Evolutionary conservation across 805 yeast genomes (phyloP).

Genomic region (Jamesozyma hellenica): DNA sequence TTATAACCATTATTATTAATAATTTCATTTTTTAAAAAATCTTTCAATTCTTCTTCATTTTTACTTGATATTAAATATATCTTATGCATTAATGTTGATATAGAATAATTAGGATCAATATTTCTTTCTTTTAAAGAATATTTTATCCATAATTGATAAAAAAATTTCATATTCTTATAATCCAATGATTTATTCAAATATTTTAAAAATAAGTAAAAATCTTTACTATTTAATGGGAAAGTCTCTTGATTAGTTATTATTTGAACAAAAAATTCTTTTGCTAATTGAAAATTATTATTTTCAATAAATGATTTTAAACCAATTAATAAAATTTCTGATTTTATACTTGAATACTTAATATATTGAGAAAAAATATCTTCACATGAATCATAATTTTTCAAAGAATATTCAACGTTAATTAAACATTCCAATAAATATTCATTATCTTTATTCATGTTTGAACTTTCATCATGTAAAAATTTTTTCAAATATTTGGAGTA

Average conservation of each 20-base stretch:
- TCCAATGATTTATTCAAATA: conserved; percentile 13
- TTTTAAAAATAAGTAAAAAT: conserved; percentile 13
- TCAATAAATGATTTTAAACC: conserved; percentile 23
- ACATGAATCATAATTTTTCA: conserved; percentile 16
- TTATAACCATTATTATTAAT: conserved; percentile 12
- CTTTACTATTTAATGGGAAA: conserved; percentile 15
- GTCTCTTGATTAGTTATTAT: conserved; percentile 23
- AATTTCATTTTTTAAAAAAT: conserved; percentile 10
- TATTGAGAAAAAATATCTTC: conserved; percentile 23
- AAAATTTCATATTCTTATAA: conserved; percentile 12
- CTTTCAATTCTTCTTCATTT: conserved; percentile 6
- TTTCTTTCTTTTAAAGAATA: neutral
- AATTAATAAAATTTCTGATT: conserved; percentile 13
- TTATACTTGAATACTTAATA: conserved; percentile 16
- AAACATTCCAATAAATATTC: conserved; percentile 11
- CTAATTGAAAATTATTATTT: conserved; percentile 21
- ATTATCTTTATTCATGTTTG: neutral
- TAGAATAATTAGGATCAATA: neutral
- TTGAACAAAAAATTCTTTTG: conserved; percentile 26
- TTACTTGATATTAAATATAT: conserved; percentile 9
- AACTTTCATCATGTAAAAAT: neutral
- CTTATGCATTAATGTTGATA: conserved; percentile 15
- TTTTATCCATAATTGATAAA: conserved; percentile 18
- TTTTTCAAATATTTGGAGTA: conserved; percentile 7
- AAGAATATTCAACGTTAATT: conserved; percentile 11